A percentile compares a stretch with the other conserved stretches of the same genome.
Conservation (phyloP, 2,329 filamentous ascomycete genomes). For the Colletotrichum sp. region DNA sequence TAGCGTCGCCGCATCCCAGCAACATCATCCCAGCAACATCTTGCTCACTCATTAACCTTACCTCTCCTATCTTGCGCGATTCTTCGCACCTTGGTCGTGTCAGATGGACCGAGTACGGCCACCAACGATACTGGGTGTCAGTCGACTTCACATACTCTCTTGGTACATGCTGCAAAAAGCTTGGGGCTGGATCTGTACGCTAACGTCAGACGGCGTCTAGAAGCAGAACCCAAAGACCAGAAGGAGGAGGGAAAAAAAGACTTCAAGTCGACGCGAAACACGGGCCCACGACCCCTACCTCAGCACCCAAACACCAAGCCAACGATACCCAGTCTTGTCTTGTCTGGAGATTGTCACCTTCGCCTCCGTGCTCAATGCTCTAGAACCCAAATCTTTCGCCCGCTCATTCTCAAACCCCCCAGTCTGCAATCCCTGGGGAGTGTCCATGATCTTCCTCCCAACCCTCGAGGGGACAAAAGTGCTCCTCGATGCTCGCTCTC, state of each 20-base stretch:
- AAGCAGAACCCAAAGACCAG: neutral
- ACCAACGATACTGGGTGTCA: neutral
- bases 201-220: neutral
- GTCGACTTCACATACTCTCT: neutral
- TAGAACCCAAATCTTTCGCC: neutral
- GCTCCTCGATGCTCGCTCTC: neutral
- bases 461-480: neutral
- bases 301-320: neutral
- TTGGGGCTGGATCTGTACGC: neutral
- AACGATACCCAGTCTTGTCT: neutral
- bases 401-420: neutral
- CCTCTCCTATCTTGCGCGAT: neutral
- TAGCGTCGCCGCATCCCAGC: neutral
- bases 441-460: neutral
- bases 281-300: slow-evolving; percentile 7
- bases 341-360: slow-evolving; percentile 11
- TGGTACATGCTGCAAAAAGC: neutral
- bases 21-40: neutral
- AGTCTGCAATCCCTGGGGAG: neutral
- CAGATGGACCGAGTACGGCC: neutral
- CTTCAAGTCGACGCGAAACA: slow-evolving; percentile 10
- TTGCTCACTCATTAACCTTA: neutral
- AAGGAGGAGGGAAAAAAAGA: neutral
- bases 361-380: slow-evolving; percentile 13
- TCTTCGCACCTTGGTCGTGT: neutral